Evolutionary conservation across 2,329 filamentous ascomycete species (phyloP).

Genomic region (Scorias spongiosa): DNA sequence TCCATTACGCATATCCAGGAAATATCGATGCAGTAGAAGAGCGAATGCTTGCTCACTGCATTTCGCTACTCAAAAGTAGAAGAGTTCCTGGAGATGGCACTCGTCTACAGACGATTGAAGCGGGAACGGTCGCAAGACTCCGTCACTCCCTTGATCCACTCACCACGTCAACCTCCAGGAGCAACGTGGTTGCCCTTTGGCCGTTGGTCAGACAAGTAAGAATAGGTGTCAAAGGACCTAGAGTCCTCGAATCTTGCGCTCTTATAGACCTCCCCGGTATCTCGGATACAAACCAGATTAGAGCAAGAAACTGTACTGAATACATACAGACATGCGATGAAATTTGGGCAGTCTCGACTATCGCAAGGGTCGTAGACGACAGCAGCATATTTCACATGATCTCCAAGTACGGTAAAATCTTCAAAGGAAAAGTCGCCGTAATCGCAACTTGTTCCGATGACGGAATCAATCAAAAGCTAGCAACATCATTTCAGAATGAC

Average conservation of each 20-base stretch:
- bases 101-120: slow-evolving; percentile 5
- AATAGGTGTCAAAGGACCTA: slow-evolving; percentile 7
- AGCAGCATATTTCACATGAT: slow-evolving; percentile 6
- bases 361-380: slow-evolving; percentile 9
- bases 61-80: not conserved
- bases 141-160: slow-evolving; percentile 7
- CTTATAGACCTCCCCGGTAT: slow-evolving; percentile 14
- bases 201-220: slow-evolving; percentile 11
- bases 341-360: slow-evolving; percentile 9
- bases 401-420: slow-evolving; percentile 7
- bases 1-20: not conserved
- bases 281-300: slow-evolving; percentile 10
- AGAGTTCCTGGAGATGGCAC: not conserved
- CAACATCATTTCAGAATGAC: slow-evolving; percentile 3
- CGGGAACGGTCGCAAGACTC: slow-evolving; percentile 4
- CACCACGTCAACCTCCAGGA: slow-evolving; percentile 1
- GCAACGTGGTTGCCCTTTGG: slow-evolving; percentile 8
- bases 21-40: not conserved
- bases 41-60: not conserved
- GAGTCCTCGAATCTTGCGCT: slow-evolving; percentile 8
- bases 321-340: slow-evolving; percentile 10
- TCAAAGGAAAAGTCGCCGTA: slow-evolving; percentile 7
- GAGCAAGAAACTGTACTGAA: slow-evolving; percentile 6
- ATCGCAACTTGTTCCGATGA: slow-evolving; percentile 12
- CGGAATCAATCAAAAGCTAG: slow-evolving; percentile 5